Base-by-base conservation (phyloP, 352 stramenopile genomes). In the Nothophytophthora sp. region DNA sequence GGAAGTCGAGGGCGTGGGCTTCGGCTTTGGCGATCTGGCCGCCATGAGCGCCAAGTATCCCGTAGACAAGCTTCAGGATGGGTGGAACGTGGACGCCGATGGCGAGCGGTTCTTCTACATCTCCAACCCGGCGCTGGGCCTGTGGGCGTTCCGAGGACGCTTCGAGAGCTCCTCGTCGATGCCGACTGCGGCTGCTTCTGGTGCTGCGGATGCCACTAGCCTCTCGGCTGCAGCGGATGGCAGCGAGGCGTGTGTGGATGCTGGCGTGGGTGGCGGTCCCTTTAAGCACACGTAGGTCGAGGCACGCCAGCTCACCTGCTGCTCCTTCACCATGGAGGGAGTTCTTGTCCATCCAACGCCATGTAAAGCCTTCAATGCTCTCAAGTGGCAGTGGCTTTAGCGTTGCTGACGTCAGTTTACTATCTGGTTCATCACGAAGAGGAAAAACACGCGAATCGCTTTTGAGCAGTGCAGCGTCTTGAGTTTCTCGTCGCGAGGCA, bases 71-170 rank as follows among this genome's bases (percentile, higher is more conserved):
- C 73, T 98, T 1, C 74, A 93, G 45, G 95, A 98, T 67, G 96
- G 96, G 34, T 98, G 92, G 92, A 98, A 99, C 63, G 72, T 75
- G 10, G 76, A 92, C 11, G 73, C 86, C 8, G 63, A 73, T 6
- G 80, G 79, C 13, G 87, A 97, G 59, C 81, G 90, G 30, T 98
- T 98, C 65, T 99, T 94, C 72, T 99, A 96, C 72, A 97, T 99
- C 30, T 96, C 90, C 12, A 99, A 99, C 67, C 96, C 96, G 5
- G 94, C 96, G 13, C 68, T 99, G 19, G 96, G 96, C 12, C 76
- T 99, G 20, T 99, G 96, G 96, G 96, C 96, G 39, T 94, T 86
- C 39, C 76, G 83, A 36, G 82, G 85, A 29, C 81, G 84, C 25
- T 95, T 96, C 27, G 80, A 93, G 44, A 57, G 64, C 33, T 88